Evolutionary conservation across 2,329 filamentous ascomycete genomes (phyloP).

Genomic region (Nigrospora osmanthi): DNA sequence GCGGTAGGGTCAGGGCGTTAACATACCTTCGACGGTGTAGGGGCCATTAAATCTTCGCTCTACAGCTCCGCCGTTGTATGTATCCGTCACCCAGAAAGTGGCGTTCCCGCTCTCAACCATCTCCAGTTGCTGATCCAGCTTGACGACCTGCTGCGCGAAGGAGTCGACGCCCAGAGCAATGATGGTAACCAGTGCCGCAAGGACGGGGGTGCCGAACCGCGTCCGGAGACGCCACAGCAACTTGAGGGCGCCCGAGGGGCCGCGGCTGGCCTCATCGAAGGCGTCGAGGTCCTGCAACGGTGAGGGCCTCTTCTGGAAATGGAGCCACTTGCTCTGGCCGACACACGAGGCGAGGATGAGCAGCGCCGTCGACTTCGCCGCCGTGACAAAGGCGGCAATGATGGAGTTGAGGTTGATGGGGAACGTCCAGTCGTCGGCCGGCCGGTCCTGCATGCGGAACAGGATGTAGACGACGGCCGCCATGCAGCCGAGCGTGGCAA

Average conservation of each 20-base stretch:
- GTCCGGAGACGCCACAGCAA: conserved; percentile 4
- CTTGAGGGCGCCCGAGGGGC: conserved; percentile 4
- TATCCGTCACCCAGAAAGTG: conserved; percentile 4
- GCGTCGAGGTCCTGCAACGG: conserved; percentile 8
- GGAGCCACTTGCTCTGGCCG: conserved; percentile 11
- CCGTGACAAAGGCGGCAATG: conserved; percentile 8
- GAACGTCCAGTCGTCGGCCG: conserved; percentile 5
- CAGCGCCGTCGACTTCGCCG: conserved; percentile 3
- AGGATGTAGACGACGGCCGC: background rate
- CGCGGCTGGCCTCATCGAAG: conserved; percentile 9
- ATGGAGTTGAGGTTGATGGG: conserved; percentile 7
- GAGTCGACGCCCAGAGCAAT: conserved; percentile 6
- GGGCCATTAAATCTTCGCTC: background rate
- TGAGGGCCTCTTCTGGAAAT: conserved; percentile 4
- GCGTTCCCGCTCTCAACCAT: conserved; percentile 2
- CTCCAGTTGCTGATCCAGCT: background rate
- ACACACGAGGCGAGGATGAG: conserved; percentile 6
- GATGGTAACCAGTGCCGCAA: conserved; percentile 6
- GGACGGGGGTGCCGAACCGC: conserved; percentile 1
- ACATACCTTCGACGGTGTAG: background rate
- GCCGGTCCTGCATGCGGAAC: conserved; percentile 1
- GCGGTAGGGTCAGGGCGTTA: too few relatives aligned
- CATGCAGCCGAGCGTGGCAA: background rate
- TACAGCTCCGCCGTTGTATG: conserved; percentile 3
- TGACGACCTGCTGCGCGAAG: conserved; percentile 9